Evolutionary conservation across 345 rosid species (phyloP).

Genomic region (Syzygium jambos): DNA sequence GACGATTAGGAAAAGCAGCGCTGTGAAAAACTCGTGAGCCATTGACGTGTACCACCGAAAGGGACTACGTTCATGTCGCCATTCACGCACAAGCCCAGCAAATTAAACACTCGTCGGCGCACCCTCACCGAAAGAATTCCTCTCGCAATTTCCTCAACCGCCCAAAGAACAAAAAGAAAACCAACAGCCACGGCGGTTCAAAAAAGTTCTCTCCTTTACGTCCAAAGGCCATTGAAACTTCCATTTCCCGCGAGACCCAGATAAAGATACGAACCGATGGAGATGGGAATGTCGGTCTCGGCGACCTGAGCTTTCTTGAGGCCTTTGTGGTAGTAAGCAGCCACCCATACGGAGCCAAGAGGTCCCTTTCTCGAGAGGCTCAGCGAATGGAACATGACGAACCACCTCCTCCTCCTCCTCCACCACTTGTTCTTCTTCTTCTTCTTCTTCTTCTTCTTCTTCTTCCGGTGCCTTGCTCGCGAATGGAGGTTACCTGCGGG

Average conservation of each 20-base stretch:
- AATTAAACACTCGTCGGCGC: background rate
- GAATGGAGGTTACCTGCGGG: background rate
- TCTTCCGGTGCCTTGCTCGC: background rate
- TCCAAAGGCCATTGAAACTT: background rate
- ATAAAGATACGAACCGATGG: slow-evolving; percentile 58
- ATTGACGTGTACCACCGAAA: background rate
- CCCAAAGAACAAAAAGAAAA: background rate
- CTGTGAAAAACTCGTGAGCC: background rate
- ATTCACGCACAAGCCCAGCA: background rate
- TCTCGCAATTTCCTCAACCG: background rate
- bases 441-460: background rate
- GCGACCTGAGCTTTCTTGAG: slow-evolving; percentile 67
- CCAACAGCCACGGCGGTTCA: background rate
- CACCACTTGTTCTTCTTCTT: background rate
- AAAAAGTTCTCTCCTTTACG: background rate
- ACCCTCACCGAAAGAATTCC: background rate
- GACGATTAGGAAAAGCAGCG: background rate
- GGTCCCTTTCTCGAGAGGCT: slow-evolving; percentile 58
- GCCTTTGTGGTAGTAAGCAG: slow-evolving; percentile 72
- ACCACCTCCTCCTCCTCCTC: background rate
- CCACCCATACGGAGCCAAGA: slow-evolving; percentile 65
- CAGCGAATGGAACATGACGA: slow-evolving; percentile 52
- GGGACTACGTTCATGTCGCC: background rate
- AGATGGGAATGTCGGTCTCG: slow-evolving; percentile 54
- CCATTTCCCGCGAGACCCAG: background rate